These are phyloP conservation scores for Viridothelium virens DNA, from an alignment of 495 filamentous ascomycete genomes.

Conservation along the genomic window DNA sequence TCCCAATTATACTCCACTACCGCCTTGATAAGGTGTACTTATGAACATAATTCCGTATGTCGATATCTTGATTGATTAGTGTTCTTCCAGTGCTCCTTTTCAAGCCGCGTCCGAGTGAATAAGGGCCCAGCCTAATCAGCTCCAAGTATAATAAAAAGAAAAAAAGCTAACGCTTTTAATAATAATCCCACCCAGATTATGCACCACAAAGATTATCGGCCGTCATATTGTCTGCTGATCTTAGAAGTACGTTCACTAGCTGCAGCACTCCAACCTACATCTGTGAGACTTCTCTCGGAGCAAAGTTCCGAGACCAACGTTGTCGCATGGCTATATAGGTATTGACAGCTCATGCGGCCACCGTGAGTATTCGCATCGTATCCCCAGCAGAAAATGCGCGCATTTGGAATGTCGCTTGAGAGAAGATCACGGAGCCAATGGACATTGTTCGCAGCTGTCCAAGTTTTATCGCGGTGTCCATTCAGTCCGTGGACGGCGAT, in stretches of 20 bases:
- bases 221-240: slow-evolving; percentile 9
- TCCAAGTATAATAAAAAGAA: not conserved
- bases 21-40: slow-evolving; percentile 29
- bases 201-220: slow-evolving; percentile 28
- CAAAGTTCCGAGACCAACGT: slow-evolving; percentile 32
- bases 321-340: slow-evolving; percentile 30
- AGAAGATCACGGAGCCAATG: slow-evolving; percentile 47
- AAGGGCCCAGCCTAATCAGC: slow-evolving; percentile 23
- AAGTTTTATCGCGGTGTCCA: slow-evolving; percentile 43
- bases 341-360: slow-evolving; percentile 25
- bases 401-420: slow-evolving; percentile 38
- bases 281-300: slow-evolving; percentile 23
- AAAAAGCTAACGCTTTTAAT: slow-evolving; percentile 19
- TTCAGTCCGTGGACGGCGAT: slow-evolving; percentile 45
- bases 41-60: slow-evolving; percentile 27
- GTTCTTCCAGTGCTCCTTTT: slow-evolving; percentile 21
- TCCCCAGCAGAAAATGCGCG: slow-evolving; percentile 45
- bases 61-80: slow-evolving; percentile 21
- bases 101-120: slow-evolving; percentile 23
- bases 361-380: slow-evolving; percentile 37
- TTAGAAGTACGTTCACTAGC: not conserved
- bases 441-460: slow-evolving; percentile 37
- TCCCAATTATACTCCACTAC: slow-evolving; percentile 23
- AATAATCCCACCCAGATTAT: slow-evolving; percentile 27
- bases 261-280: slow-evolving; percentile 18